Conservation (phyloP, 371 early-diverging fungal genomes). For the Mortierella sp. region DNA sequence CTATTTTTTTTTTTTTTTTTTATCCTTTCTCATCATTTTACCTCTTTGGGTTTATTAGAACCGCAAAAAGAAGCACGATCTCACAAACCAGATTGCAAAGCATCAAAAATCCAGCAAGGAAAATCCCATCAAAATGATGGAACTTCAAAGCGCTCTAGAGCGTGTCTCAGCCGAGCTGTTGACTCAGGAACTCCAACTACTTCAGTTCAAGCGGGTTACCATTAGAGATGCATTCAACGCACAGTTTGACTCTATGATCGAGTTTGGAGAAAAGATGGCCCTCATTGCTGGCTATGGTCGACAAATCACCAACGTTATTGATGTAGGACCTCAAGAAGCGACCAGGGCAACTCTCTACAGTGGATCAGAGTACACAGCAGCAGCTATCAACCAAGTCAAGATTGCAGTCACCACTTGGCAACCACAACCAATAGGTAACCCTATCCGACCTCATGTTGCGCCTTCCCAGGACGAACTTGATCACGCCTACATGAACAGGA, state of each 20-base stretch:
- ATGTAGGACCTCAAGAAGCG: conserved; percentile 28
- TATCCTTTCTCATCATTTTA: background rate
- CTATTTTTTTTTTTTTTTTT: background rate
- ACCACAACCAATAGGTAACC: conserved; percentile 22
- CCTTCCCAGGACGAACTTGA: conserved; percentile 35
- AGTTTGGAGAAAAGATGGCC: conserved; percentile 51
- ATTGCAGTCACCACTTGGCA: conserved; percentile 45
- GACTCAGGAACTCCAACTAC: conserved; percentile 40
- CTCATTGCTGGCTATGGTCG: conserved; percentile 54
- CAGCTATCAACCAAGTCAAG: conserved; percentile 40
- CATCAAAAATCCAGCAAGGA: conserved; percentile 53
- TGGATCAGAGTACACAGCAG: conserved; percentile 45
- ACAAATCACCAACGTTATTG: conserved; percentile 41
- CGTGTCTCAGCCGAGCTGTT: conserved; percentile 42
- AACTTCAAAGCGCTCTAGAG: conserved; percentile 44
- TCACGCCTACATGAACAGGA: conserved; percentile 26
- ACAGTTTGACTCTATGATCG: conserved; percentile 51
- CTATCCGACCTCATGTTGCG: conserved; percentile 21
- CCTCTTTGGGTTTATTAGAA: conserved; percentile 19
- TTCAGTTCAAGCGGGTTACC: conserved; percentile 45
- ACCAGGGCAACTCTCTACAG: conserved; percentile 25
- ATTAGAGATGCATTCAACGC: conserved; percentile 44
- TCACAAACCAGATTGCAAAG: conserved; percentile 39
- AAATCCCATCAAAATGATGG: conserved; percentile 57
- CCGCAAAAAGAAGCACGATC: conserved; percentile 56